Base-by-base conservation (phyloP, 2,329 filamentous ascomycete species). In the Fusarium continuum region DNA sequence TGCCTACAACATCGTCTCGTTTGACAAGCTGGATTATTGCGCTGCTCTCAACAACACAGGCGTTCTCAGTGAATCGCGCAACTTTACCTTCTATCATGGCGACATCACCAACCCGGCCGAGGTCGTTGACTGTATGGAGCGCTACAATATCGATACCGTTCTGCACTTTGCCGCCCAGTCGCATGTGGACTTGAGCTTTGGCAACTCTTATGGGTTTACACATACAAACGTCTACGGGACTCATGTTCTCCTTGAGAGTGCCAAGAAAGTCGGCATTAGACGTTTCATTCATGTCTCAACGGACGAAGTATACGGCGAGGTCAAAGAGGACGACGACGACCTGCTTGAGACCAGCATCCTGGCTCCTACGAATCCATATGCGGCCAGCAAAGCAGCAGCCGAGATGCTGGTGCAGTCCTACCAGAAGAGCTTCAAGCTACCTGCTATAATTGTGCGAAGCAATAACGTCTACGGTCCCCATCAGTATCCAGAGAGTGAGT, bases 331-430 rank as follows among this genome's bases (percentile, higher is more conserved):
- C 29, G 88, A 88, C 4, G 88, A 90, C 57, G 90, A 92, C 70
- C 76, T 92, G 64, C 79, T 88, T 35, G 91, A 93, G 77, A 85
- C 86, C 14, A 91, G 89, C 76, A 86, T 91, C 65, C 81, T 94
- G 28, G 88, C 88, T 2, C 91, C 91, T 0, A 93, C 91, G 17
- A 95, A 94, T 70, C 91, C 91, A 13, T 93, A 93, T 68, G 88
- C 90, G 9, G 91, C 91, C 17, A 90, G 87, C 77, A 93, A 93
- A 76, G 91, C 91, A 4, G 91, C 91, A 2, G 91, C 91, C 6
- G 91, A 93, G 78, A 93, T 93, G 90, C 82, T 92, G 71, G 90
- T 94, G n/a, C 88, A 90, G 74, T 91, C 91, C n/a, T 95, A 93
- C 74, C 85, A 89, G 73, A 92, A 91, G 78, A 91, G 88, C 75